Conservation (phyloP, 306 rosid species). For the Acacia crassicarpa region DNA sequence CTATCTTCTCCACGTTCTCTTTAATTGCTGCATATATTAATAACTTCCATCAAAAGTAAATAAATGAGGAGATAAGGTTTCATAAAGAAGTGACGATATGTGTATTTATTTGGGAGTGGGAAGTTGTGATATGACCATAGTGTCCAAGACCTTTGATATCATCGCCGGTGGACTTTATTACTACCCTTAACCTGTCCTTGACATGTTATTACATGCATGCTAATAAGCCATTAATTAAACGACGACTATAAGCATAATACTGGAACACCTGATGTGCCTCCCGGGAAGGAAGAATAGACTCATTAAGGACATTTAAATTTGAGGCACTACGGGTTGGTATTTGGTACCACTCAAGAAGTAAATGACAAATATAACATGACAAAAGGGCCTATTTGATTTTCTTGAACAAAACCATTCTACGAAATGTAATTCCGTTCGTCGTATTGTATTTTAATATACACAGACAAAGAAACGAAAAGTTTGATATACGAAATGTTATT, state of each 20-base stretch:
- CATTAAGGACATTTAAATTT: background rate
- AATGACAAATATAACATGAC: no score
- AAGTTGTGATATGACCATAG: background rate
- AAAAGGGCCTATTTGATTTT: no score
- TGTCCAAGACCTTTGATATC: background rate
- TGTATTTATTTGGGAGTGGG: background rate
- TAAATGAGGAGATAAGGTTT: background rate
- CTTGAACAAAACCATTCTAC: background rate
- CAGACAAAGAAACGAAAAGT: no score
- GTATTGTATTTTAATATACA: background rate
- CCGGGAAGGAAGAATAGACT: background rate
- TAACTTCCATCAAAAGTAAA: background rate
- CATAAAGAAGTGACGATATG: background rate
- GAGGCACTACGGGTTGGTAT: background rate
- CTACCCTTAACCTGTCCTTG: background rate
- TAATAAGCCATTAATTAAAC: background rate
- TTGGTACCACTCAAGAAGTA: background rate
- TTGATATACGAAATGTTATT: background rate
- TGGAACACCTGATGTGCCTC: background rate
- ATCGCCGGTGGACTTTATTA: background rate
- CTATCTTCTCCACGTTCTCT: background rate
- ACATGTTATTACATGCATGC: background rate
- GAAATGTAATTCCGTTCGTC: background rate
- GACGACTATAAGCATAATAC: background rate
- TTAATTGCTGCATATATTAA: background rate